Evolutionary conservation across 1,284 basidiomycete species (phyloP).

Genomic region (Tylopilus sp.): DNA sequence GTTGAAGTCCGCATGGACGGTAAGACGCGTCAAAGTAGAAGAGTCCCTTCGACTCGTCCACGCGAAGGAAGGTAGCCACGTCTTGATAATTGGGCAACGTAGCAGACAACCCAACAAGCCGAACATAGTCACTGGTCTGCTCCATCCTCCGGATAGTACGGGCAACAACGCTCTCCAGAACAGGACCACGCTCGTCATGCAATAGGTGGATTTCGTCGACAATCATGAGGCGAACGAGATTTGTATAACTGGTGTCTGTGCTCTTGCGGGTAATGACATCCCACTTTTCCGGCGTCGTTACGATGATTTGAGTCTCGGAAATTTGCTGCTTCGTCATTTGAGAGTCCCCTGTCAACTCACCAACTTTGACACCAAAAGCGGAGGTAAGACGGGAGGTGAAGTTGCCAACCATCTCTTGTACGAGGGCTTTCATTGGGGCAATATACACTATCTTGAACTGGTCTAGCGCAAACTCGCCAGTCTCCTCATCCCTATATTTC

Average conservation of each 20-base stretch:
- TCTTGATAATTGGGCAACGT: slow-evolving; percentile 98
- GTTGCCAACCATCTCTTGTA: slow-evolving; percentile 96
- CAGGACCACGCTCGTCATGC: slow-evolving; percentile 98
- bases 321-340: slow-evolving; percentile 99
- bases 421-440: slow-evolving; percentile 98
- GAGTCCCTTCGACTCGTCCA: slow-evolving; percentile 87
- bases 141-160: slow-evolving; percentile 94
- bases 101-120: slow-evolving; percentile 93
- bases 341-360: slow-evolving; percentile 95
- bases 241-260: slow-evolving; percentile 96
- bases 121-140: slow-evolving; percentile 89
- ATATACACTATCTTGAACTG: slow-evolving; percentile 98
- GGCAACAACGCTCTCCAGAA: slow-evolving; percentile 90
- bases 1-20: slow-evolving; percentile 87
- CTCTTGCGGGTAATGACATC: slow-evolving; percentile 99
- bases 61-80: slow-evolving; percentile 97
- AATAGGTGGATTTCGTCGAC: slow-evolving; percentile 98
- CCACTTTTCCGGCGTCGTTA: slow-evolving; percentile 99
- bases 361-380: slow-evolving; percentile 83
- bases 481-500: slow-evolving; percentile 80
- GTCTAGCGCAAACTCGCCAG: slow-evolving; percentile 84
- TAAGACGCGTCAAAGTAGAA: slow-evolving; percentile 97
- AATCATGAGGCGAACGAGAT: slow-evolving; percentile 94
- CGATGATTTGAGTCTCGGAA: slow-evolving; percentile 96
- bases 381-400: slow-evolving; percentile 77